A percentile compares a stretch with the other conserved stretches of the same genome.
phyloP scores from a whole-genome alignment of 768 basidiomycete species.

The Termitomyces sp. region DNA sequence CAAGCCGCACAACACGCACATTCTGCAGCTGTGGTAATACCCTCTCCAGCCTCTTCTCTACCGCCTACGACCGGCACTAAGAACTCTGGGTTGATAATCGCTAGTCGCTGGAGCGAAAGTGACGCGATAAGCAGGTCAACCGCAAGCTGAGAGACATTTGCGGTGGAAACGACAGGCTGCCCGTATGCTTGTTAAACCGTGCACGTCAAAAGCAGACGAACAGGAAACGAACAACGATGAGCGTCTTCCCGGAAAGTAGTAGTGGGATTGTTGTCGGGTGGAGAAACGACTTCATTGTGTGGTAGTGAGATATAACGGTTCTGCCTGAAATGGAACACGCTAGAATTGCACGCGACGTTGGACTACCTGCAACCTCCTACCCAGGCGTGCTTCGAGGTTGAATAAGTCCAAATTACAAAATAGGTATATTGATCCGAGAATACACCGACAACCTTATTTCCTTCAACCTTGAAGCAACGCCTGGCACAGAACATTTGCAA shows the following conservation, averaged over 20 bases:
- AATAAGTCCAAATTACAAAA: no score
- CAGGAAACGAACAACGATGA: slow-evolving; percentile 37
- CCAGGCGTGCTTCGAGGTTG: no score
- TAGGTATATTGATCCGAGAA: no score
- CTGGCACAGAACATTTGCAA: no score
- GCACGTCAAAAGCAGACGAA: background rate
- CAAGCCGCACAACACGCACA: slow-evolving; percentile 36
- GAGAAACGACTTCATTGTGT: slow-evolving; percentile 10
- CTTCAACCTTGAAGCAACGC: no score
- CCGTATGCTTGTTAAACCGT: slow-evolving; percentile 8
- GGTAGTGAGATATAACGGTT: no score
- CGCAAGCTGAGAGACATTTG: slow-evolving; percentile 78
- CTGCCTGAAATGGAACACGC: no score
- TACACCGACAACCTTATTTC: no score
- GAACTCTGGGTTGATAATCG: slow-evolving; percentile 55
- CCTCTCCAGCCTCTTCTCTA: slow-evolving; percentile 54
- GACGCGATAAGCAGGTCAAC: slow-evolving; percentile 70
- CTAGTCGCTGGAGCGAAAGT: slow-evolving; percentile 53
- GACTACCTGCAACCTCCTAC: no score
- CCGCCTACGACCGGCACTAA: slow-evolving; percentile 70
- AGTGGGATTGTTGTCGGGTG: slow-evolving; percentile 19
- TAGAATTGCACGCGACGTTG: no score
- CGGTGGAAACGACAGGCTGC: slow-evolving; percentile 72
- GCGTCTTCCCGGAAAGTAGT: slow-evolving; percentile 31
- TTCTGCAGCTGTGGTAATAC: slow-evolving; percentile 74